These are phyloP conservation scores for Eimeria necatrix DNA, from an alignment of 169 alveolate genomes.

Conservation along the genomic window DNA sequence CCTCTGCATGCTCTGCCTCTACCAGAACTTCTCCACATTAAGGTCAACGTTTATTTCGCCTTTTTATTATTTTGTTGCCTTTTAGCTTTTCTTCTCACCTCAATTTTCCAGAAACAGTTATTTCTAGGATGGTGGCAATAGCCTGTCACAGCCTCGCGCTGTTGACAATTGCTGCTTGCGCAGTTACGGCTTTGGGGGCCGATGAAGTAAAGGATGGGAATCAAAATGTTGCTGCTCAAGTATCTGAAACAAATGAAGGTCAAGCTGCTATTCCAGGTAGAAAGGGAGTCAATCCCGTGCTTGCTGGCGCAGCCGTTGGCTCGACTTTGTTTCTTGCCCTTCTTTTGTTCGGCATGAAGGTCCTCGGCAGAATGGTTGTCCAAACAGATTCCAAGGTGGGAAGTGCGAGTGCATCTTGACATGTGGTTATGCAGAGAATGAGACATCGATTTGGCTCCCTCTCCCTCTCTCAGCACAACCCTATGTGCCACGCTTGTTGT, in stretches of 20 bases:
- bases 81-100: background rate
- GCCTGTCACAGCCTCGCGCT: slow-evolving; percentile 17
- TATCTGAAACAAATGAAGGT: background rate
- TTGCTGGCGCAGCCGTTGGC: background rate
- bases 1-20: too few relatives aligned
- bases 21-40: too few relatives aligned
- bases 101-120: background rate
- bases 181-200: slow-evolving; percentile 11
- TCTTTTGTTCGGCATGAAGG: background rate
- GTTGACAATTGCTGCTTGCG: slow-evolving; percentile 10
- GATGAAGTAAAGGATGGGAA: background rate
- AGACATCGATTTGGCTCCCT: background rate
- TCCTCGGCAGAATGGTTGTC: background rate
- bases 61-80: background rate
- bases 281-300: background rate
- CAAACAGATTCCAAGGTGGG: background rate
- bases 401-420: background rate
- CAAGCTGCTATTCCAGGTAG: background rate
- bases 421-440: background rate
- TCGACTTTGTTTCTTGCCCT: background rate
- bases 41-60: too few relatives aligned
- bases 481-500: background rate
- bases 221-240: background rate
- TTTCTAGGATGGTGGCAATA: background rate
- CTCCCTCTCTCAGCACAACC: background rate